Base-by-base conservation (phyloP, 495 filamentous ascomycete species). In the Hypoxylon subgilvum region DNA sequence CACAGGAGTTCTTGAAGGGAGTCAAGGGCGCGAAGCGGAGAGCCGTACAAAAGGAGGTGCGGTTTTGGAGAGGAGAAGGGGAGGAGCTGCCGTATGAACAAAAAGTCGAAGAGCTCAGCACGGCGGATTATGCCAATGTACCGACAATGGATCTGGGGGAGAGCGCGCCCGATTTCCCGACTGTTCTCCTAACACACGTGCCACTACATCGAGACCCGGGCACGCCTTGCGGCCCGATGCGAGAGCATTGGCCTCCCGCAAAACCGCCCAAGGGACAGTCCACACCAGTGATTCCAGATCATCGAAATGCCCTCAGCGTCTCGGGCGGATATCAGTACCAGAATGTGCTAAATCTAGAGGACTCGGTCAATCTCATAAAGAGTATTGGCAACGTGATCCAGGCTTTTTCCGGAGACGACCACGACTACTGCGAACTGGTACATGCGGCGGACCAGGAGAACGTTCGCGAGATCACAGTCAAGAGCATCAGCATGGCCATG, bases 401-500 rank as follows among this genome's bases (percentile, higher is more conserved):
- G 44, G 86, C 90, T 32, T 97, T 97, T 69, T 96, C 91, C 1
- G 95, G 95, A 1, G 95, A 99, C 64, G 95, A 99, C 71, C 95
- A 99, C 72, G 95, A 99, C 72, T 96, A 97, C 74, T 99, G 95
- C 73, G 92, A 96, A 49, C 72, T 97, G 18, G 73, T 82, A 1
- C 95, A 99, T 68, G 80, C 86, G 52, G 82, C 78, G 7, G 73
- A 81, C 13, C 80, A 82, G 52, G 77, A 77, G 4, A 82, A 81
- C 34, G 87, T 93, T 1, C 82, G 79, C 19, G 95, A 99, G 65
- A 92, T 97, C 59, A 97, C 95, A 0, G 91, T 97, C 50, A 99
- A 99, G 73, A 89, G 85, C 59, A 78, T 96, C 31, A 91, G 85
- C 58, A 96, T 91, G 91, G 90, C 91, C 4, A 97, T 97, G 94